phyloP scores from a whole-genome alignment of 2,329 filamentous ascomycete genomes.

The Sclerotinia spermophila region DNA sequence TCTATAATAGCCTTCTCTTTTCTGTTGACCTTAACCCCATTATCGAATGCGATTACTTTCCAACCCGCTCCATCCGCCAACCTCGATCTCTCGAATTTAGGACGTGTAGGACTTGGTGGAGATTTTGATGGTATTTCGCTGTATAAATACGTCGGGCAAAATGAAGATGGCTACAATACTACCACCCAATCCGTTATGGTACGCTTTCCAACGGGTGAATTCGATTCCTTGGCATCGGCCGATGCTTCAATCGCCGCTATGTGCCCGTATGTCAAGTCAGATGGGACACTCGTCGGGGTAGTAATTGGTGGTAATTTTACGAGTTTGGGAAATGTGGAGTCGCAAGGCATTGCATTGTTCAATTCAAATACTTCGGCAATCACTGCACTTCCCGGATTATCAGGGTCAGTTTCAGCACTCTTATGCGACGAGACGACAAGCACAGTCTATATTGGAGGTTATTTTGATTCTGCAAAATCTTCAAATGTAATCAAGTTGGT shows the following conservation, averaged over 20 bases:
- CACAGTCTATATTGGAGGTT: slow-evolving; percentile 88
- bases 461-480: slow-evolving; percentile 74
- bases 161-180: slow-evolving; percentile 59
- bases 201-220: slow-evolving; percentile 79
- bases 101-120: slow-evolving; percentile 79
- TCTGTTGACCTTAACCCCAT: slow-evolving; percentile 40
- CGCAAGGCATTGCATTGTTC: slow-evolving; percentile 76
- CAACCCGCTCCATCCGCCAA: slow-evolving; percentile 62
- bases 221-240: slow-evolving; percentile 68
- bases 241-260: slow-evolving; percentile 85
- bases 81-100: slow-evolving; percentile 74
- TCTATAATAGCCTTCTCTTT: slow-evolving; percentile 42
- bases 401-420: slow-evolving; percentile 76
- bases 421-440: slow-evolving; percentile 74
- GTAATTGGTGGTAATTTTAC: slow-evolving; percentile 95
- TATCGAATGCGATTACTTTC: slow-evolving; percentile 54
- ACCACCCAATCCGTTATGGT: slow-evolving; percentile 78
- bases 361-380: slow-evolving; percentile 68
- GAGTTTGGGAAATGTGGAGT: slow-evolving; percentile 71
- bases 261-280: slow-evolving; percentile 69
- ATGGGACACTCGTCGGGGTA: slow-evolving; percentile 67
- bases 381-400: slow-evolving; percentile 73
- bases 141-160: slow-evolving; percentile 81
- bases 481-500: slow-evolving; percentile 88
- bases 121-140: slow-evolving; percentile 90